Percentiles rank a stretch among this genome's conserved stretches.
Evolutionary conservation across 2,329 filamentous ascomycete genomes (phyloP).

Genomic region (Aspergillus carbonarius): DNA sequence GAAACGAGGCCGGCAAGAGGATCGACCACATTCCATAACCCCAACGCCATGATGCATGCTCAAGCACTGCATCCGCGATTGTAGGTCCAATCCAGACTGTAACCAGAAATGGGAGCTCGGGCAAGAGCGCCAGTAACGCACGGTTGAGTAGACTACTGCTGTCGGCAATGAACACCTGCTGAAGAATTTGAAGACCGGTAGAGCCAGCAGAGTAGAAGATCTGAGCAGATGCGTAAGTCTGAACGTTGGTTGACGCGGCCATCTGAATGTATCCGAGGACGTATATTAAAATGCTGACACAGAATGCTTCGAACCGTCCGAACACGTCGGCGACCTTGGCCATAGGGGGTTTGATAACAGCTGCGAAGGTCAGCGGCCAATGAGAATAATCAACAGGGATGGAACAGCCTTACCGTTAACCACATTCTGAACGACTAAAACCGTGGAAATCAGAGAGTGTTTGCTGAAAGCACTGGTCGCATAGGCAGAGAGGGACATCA

Average conservation of each 20-base stretch:
- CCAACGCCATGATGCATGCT: constrained; percentile 63
- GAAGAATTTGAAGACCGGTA: constrained; percentile 60
- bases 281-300: constrained; percentile 53
- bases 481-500: constrained; percentile 60
- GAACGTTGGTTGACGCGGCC: constrained; percentile 59
- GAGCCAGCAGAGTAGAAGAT: constrained; percentile 67
- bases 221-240: constrained; percentile 54
- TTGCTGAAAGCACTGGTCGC: constrained; percentile 65
- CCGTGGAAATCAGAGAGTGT: constrained; percentile 65
- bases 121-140: constrained; percentile 63
- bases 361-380: constrained; percentile 34
- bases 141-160: constrained; percentile 65
- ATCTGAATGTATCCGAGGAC: constrained; percentile 63
- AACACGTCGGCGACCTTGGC: constrained; percentile 68
- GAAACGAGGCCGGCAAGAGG: constrained; percentile 59
- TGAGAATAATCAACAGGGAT: constrained; percentile 6
- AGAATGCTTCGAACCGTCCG: constrained; percentile 64
- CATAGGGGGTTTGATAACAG: constrained; percentile 63
- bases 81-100: constrained; percentile 64
- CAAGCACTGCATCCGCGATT: constrained; percentile 56
- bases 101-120: constrained; percentile 64
- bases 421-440: constrained; percentile 63
- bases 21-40: constrained; percentile 67
- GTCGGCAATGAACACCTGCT: constrained; percentile 67
- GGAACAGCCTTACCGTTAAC: constrained; percentile 56